Percentiles rank a stretch among this genome's conserved stretches.
Conservation (phyloP, 2,329 filamentous ascomycete genomes). For the Fusarium sp. region DNA sequence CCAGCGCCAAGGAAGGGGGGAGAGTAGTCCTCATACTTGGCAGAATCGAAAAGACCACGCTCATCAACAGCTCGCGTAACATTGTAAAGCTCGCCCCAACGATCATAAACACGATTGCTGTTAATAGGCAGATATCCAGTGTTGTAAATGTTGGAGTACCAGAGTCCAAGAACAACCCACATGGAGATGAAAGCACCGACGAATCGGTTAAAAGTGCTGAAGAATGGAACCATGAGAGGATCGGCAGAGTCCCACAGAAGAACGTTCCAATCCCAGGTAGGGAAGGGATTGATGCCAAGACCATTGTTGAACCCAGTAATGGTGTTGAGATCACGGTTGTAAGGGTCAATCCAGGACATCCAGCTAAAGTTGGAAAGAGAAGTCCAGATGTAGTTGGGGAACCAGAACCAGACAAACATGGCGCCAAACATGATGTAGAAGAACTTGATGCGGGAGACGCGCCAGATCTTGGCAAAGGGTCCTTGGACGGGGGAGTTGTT, state of each 20-base stretch:
- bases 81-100: conserved; percentile 60
- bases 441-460: conserved; percentile 62
- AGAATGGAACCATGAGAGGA: conserved; percentile 62
- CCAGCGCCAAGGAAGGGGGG: conserved; percentile 63
- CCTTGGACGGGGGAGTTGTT: conserved; percentile 54
- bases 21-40: conserved; percentile 62
- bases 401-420: conserved; percentile 70
- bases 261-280: conserved; percentile 62
- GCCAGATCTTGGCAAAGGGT: conserved; percentile 57
- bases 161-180: conserved; percentile 66
- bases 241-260: conserved; percentile 57
- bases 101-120: conserved; percentile 63
- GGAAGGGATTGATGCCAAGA: conserved; percentile 58
- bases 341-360: conserved; percentile 66
- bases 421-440: conserved; percentile 61
- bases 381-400: conserved; percentile 65
- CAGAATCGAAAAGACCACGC: conserved; percentile 57
- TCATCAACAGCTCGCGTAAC: conserved; percentile 56
- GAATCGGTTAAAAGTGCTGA: conserved; percentile 71
- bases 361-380: conserved; percentile 66
- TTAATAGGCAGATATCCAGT: conserved; percentile 66
- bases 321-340: conserved; percentile 55
- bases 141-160: conserved; percentile 69
- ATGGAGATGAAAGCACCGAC: conserved; percentile 66
- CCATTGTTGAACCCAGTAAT: conserved; percentile 59